phyloP scores from a whole-genome alignment of 2,329 filamentous ascomycete genomes.

The Xylaria sp. region DNA sequence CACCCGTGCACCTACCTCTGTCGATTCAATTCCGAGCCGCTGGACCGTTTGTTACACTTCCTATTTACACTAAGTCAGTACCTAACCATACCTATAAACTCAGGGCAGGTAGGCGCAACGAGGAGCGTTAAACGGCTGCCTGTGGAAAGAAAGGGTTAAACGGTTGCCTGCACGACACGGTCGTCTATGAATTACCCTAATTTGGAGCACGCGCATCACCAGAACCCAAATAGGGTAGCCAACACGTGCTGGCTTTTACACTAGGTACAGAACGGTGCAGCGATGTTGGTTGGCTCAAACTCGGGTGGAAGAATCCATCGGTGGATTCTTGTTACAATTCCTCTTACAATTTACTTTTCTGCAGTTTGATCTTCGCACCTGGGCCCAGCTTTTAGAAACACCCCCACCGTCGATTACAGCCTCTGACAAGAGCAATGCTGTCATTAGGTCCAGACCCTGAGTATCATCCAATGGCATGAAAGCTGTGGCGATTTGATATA shows the following conservation, averaged over 20 bases:
- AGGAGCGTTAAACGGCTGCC: not conserved
- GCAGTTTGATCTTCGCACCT: slow-evolving; percentile 27
- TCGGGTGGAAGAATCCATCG: slow-evolving; percentile 11
- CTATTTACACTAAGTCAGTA: not conserved
- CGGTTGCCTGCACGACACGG: not conserved
- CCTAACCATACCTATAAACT: not conserved
- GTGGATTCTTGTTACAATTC: too few relatives aligned
- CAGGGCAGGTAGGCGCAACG: too few relatives aligned
- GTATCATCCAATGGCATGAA: too few relatives aligned
- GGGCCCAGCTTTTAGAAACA: not conserved
- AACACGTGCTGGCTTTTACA: slow-evolving; percentile 4
- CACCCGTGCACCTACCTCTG: not conserved
- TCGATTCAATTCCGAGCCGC: not conserved
- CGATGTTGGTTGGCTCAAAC: too few relatives aligned
- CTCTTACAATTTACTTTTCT: slow-evolving; percentile 12
- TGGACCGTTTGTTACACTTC: not conserved
- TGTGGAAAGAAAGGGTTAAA: not conserved
- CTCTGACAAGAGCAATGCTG: not conserved
- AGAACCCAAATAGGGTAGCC: slow-evolving; percentile 13
- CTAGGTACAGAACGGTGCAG: not conserved
- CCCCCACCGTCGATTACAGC: slow-evolving; percentile 14
- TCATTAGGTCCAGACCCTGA: not conserved
- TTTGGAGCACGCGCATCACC: not conserved
- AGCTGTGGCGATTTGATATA: too few relatives aligned
- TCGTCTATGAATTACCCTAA: not conserved